Conservation (phyloP, 805 yeast genomes). For the Saccharomycopsis sp. region DNA sequence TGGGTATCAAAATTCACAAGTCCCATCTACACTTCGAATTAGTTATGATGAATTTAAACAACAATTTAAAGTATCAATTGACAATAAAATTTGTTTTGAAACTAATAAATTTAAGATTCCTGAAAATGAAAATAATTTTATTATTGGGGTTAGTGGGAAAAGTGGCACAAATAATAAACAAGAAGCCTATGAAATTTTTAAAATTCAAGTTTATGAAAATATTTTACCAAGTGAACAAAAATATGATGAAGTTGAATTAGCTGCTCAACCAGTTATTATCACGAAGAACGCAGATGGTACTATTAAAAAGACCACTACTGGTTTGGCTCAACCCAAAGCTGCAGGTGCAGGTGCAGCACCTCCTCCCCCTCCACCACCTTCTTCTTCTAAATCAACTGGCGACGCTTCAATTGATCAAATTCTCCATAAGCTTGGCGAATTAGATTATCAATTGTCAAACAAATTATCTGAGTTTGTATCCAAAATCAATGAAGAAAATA, state of each 20-base stretch:
- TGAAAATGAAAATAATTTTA: conserved; percentile 30
- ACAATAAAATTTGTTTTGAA: conserved; percentile 64
- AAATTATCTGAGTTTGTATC: conserved; percentile 24
- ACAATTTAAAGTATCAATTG: conserved; percentile 58
- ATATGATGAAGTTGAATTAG: conserved; percentile 47
- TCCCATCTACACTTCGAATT: conserved; percentile 62
- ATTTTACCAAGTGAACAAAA: conserved; percentile 46
- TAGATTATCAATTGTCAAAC: conserved; percentile 14
- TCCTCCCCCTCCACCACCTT: neutral
- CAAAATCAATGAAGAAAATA: conserved; percentile 23
- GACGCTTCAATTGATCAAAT: conserved; percentile 29
- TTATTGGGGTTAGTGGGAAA: conserved; percentile 48
- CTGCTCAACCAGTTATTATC: conserved; percentile 39
- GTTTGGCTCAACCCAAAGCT: neutral
- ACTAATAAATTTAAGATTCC: conserved; percentile 49
- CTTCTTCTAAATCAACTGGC: neutral
- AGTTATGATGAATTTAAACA: conserved; percentile 39
- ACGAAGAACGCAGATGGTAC: conserved; percentile 33
- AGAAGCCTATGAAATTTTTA: conserved; percentile 61
- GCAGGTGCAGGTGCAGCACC: neutral
- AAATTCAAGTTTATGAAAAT: conserved; percentile 45
- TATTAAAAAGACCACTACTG: conserved; percentile 19
- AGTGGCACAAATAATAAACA: conserved; percentile 30
- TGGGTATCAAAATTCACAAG: conserved; percentile 58
- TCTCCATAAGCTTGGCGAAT: conserved; percentile 27